Conservation (phyloP, 2,329 filamentous ascomycete genomes). For the Stagonosporopsis cucurbitacearum region DNA sequence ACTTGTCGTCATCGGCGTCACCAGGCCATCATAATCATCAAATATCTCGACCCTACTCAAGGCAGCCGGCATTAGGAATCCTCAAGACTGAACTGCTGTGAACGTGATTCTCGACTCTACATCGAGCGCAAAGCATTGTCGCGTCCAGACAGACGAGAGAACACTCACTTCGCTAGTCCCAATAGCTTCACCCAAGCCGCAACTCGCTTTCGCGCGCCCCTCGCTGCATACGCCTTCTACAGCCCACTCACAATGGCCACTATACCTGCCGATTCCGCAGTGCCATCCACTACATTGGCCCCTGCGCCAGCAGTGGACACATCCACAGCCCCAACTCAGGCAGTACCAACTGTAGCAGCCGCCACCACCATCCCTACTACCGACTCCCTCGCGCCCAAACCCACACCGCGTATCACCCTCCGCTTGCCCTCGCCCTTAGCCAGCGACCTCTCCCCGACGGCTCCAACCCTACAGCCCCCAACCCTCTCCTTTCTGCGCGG, state of each 20-base stretch:
- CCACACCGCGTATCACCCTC: neutral
- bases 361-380: neutral
- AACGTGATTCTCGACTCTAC: too few relatives aligned
- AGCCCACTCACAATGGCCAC: neutral
- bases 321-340: neutral
- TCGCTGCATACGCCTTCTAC: neutral
- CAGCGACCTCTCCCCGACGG: neutral
- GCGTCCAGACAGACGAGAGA: neutral
- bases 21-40: neutral
- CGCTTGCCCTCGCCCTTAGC: neutral
- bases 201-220: neutral
- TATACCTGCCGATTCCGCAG: neutral
- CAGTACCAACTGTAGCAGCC: neutral
- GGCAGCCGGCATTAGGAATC: neutral
- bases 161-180: neutral
- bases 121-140: neutral
- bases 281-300: neutral
- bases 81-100: too few relatives aligned
- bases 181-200: neutral
- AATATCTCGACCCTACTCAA: neutral
- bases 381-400: neutral
- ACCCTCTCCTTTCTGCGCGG: conserved; percentile 35
- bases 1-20: neutral
- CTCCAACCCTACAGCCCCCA: conserved; percentile 6
- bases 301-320: neutral